Base-by-base conservation (phyloP, 2,329 filamentous ascomycete genomes). In the Phaeophleospora eucalypticola region DNA sequence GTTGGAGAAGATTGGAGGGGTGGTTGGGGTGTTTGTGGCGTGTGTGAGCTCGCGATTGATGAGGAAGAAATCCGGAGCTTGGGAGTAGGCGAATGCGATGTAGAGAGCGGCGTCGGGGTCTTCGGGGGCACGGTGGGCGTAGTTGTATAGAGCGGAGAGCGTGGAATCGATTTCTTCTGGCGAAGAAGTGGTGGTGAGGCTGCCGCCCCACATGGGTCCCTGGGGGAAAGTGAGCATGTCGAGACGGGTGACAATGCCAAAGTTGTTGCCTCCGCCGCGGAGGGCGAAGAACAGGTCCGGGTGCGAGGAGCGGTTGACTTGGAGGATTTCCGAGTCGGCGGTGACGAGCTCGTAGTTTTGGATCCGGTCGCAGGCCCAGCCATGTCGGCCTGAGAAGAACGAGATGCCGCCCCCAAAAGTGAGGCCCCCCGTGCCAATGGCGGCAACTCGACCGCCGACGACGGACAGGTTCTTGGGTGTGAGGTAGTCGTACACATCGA, bases 211-310 rank as follows among this genome's bases (percentile, higher is more conserved):
- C 14, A 56, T 34, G 4, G 20, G 15, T 8, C 44, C 43, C 27
- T 51, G 43, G 12, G 41, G 24, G 41, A 61, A 52, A 3, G 60
- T 59, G 3, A 52, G 20, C 16, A 59, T 35, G 33, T 56, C 53
- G 41, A 63, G 56, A 6, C 58, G 45, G 4, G 60, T 65, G 9
- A 64, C 60, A 19, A 63, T 48, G n/a, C 61, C 60, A 36, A 62
- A 59, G 45, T 63, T 63, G 41, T 60, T 60, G n/a, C 51, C 45
- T 9, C 61, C 59, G 3, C 49, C 50, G 38, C 53, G 40, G 3
- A 64, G 46, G 14, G 59, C 60, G 8, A 36, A 53, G 45, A 45
- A 64, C 4, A 63, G 51, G 27, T 64, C 60, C 7, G 56, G 50
- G 32, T 49, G 37, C 35, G 46, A 44, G 4, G 46, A 45, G 2